Base-by-base conservation (phyloP, 257 asterid species). In the Plantago ovata region DNA sequence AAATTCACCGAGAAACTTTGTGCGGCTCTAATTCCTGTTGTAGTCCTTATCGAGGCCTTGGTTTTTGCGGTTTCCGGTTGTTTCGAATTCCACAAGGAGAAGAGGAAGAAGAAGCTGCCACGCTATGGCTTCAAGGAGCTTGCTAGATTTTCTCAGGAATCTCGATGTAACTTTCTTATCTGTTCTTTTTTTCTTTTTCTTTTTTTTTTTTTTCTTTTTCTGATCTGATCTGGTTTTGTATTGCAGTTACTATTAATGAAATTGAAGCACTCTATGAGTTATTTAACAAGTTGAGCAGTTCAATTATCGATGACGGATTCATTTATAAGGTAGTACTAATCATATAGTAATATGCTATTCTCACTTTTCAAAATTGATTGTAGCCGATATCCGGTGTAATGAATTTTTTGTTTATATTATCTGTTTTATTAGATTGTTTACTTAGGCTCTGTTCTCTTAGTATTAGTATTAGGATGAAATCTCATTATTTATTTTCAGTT, bases 291-390 rank as follows among this genome's bases (percentile, higher is more conserved):
- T 65, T 87, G 46, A 87, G 98, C 45, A 61, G 98, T 56, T 83
- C 92, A 0, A 83, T 91, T 49, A 79, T 85, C 15, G 95, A 83
- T 46, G 96, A 91, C n/a, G 98, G 94, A 10, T 81, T 83, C 71
- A 87, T 91, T 56, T 91, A 87, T 49, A 91, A 91, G 95, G 96
- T 81, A 60, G 20, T 1, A 10, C 28, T n/a, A 7, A 43, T 20
- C 36, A 8, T 47, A 11, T 43, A 55, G 38, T 13, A 12, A 8
- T 45, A 57, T 46, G n/a, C n/a, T n/a, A n/a, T n/a, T n/a, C n/a
- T n/a, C n/a, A n/a, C n/a, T n/a, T n/a, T n/a, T n/a, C n/a, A n/a
- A n/a, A 33, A 24, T 0, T 1, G 38, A 8, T 22, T 40, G 38
- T 18, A n/a, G n/a, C 15, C 21, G 5, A 23, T 20, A 8, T 28